Evolutionary conservation across 441 rosid genomes (phyloP).

Genomic region (Adansonia rubrostipa): DNA sequence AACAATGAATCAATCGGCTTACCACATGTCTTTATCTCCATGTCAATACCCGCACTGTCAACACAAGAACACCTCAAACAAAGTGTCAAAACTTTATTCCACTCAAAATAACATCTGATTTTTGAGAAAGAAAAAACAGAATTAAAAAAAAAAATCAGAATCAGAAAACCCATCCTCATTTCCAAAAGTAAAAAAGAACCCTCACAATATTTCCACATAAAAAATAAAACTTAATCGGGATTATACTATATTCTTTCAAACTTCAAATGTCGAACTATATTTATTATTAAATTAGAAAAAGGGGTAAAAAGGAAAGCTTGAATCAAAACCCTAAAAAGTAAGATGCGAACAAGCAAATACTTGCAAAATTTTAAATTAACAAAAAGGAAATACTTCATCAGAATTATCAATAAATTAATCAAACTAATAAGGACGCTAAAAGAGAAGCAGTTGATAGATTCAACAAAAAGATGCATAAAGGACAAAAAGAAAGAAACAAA

Average conservation of each 20-base stretch:
- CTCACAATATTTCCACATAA: not conserved
- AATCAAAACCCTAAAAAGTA: not conserved
- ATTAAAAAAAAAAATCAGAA: too few species aligned
- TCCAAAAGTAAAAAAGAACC: not conserved
- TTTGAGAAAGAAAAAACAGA: too few species aligned
- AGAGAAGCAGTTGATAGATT: slow-evolving; percentile 1
- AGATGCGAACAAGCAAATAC: not conserved
- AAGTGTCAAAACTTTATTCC: not conserved
- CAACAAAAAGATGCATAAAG: not conserved
- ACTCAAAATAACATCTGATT: too few species aligned
- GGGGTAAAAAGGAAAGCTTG: not conserved
- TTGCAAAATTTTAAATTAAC: not conserved
- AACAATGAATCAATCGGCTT: slow-evolving; percentile 77
- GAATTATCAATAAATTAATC: not conserved
- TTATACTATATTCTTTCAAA: not conserved
- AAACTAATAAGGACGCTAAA: not conserved
- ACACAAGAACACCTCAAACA: not conserved
- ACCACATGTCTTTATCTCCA: slow-evolving; percentile 89
- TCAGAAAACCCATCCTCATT: too few species aligned
- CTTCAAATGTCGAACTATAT: not conserved
- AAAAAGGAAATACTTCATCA: too few species aligned
- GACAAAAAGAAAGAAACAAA: not conserved
- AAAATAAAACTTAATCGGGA: not conserved
- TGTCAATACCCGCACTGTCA: slow-evolving; percentile 29
- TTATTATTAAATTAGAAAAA: not conserved